Percentiles rank a stretch among this genome's conserved stretches.
These are phyloP conservation scores for Penicillium aurantiogriseum DNA, from an alignment of 2,329 filamentous ascomycete genomes.

Conservation along the genomic window DNA sequence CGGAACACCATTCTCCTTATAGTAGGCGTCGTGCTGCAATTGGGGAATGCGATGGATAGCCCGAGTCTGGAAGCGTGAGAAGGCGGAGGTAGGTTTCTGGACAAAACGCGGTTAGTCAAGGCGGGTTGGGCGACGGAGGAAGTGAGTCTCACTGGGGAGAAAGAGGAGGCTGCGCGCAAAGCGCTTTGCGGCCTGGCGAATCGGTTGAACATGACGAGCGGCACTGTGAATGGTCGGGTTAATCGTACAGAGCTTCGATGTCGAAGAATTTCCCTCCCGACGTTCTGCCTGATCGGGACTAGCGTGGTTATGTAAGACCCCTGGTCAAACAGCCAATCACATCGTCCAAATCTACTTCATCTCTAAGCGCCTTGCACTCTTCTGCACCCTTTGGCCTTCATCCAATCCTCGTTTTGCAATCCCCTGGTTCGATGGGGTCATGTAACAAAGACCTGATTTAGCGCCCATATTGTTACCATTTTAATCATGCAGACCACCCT, in stretches of 20 bases:
- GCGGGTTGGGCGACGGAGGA: constrained; percentile 8
- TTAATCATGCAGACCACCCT: constrained; percentile 22
- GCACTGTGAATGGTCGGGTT: constrained; percentile 18
- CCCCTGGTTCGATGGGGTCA: constrained; percentile 3
- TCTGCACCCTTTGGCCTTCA: background rate
- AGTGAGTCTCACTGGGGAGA: constrained; percentile 33
- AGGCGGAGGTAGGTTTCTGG: constrained; percentile 37
- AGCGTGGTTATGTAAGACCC: constrained; percentile 28
- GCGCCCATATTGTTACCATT: constrained; percentile 14
- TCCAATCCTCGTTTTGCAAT: constrained; percentile 7
- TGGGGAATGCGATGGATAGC: constrained; percentile 48
- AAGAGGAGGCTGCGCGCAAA: constrained; percentile 41
- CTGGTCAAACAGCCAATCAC: constrained; percentile 13
- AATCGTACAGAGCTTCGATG: constrained; percentile 20
- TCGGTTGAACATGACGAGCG: constrained; percentile 44
- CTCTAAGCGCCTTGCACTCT: constrained; percentile 21
- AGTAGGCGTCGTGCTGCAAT: constrained; percentile 48
- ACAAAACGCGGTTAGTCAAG: constrained; percentile 23
- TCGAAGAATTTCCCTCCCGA: constrained; percentile 39
- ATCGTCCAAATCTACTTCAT: constrained; percentile 9
- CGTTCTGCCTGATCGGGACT: constrained; percentile 28
- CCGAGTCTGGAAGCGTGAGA: constrained; percentile 39
- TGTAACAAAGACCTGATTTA: constrained; percentile 13
- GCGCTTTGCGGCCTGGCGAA: constrained; percentile 45
- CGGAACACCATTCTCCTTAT: constrained; percentile 58